Evolutionary conservation across 306 rosid genomes (phyloP).

Genomic region (Fagus sylvatica): DNA sequence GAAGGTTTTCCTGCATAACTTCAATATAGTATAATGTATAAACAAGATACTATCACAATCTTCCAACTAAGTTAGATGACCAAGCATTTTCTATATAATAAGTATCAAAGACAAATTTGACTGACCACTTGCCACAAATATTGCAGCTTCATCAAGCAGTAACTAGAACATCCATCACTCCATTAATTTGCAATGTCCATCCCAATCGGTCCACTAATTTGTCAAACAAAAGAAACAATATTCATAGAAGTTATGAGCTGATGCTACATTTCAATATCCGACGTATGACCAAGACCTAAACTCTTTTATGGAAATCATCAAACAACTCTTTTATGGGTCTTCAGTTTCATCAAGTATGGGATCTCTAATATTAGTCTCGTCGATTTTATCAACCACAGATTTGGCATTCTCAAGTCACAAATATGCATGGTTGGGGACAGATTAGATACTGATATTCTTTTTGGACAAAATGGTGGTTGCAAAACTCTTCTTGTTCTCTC

Average conservation of each 20-base stretch:
- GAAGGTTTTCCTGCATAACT: too few species aligned
- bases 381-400: slow-evolving; percentile 47
- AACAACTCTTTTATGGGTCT: too few species aligned
- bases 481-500: slow-evolving; percentile 95
- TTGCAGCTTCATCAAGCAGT: too few species aligned
- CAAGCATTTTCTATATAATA: too few species aligned
- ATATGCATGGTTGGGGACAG: slow-evolving; percentile 99
- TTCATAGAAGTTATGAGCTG: background rate
- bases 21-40: too few species aligned
- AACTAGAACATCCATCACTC: too few species aligned
- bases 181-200: too few species aligned
- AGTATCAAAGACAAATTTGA: too few species aligned
- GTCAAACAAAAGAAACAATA: background rate
- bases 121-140: too few species aligned
- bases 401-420: slow-evolving; percentile 85
- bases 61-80: too few species aligned
- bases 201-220: too few species aligned
- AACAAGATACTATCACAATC: too few species aligned
- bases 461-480: slow-evolving; percentile 98
- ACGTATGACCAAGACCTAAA: background rate
- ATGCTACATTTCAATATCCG: background rate
- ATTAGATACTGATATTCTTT: slow-evolving; percentile 89
- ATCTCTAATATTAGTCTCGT: background rate
- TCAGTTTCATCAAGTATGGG: background rate
- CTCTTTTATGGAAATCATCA: background rate